phyloP scores from a whole-genome alignment of 176 grass and related monocot genomes.

The Rhynchospora tenuis region DNA sequence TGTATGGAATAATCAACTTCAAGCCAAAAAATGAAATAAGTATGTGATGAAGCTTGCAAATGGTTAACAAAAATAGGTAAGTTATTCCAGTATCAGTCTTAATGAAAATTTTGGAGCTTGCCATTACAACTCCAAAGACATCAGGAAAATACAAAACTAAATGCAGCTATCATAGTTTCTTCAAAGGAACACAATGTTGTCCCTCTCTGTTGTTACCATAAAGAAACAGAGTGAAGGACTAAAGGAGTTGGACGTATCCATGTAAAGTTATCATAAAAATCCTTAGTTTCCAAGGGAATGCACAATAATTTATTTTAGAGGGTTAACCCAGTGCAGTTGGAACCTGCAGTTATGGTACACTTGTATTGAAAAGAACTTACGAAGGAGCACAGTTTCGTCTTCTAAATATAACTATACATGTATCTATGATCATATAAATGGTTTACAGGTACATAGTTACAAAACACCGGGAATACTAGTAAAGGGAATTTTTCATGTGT shows the following conservation, averaged over 20 bases:
- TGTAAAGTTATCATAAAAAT: not conserved
- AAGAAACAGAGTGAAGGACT: not conserved
- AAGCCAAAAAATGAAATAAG: not conserved
- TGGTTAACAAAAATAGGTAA: not conserved
- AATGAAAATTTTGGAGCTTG: not conserved
- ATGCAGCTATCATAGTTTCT: not conserved
- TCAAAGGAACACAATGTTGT: not conserved
- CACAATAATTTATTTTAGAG: not conserved
- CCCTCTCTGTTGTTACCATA: not conserved
- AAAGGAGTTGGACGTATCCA: not conserved
- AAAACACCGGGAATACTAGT: no score
- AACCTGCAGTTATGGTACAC: not conserved
- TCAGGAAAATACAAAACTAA: not conserved
- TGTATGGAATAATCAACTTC: constrained; percentile 12
- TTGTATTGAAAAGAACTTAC: not conserved
- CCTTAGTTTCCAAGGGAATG: not conserved
- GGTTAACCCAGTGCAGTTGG: not conserved
- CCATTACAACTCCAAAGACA: not conserved
- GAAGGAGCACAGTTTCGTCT: not conserved
- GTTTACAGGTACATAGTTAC: not conserved
- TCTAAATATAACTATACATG: not conserved
- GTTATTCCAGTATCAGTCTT: not conserved
- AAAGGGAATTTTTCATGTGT: no score
- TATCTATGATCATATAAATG: not conserved
- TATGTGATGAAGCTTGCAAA: not conserved